Evolutionary conservation across 78 protist genomes (phyloP).

Genomic region (Polysphondylium violaceum): DNA sequence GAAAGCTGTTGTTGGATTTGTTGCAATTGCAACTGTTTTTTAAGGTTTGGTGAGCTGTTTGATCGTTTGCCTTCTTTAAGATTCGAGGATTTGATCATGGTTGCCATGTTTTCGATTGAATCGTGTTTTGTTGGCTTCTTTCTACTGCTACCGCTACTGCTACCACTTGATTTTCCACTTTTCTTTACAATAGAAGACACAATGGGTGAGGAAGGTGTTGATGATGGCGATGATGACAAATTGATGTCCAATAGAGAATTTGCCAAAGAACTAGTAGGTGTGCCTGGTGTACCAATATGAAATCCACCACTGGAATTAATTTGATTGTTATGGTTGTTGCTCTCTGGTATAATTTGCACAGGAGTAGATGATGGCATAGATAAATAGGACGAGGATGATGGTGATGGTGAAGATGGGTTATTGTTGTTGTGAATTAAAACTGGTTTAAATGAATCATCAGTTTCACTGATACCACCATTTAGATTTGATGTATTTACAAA

Average conservation of each 20-base stretch:
- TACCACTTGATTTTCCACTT: neutral
- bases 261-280: neutral
- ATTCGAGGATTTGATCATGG: neutral
- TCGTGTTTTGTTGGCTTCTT: slow-evolving; percentile 34
- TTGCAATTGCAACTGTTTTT: slow-evolving; percentile 29
- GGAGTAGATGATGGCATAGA: slow-evolving; percentile 2
- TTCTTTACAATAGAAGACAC: too few species aligned
- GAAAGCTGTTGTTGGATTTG: slow-evolving; percentile 4
- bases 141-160: neutral
- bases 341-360: neutral
- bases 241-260: neutral
- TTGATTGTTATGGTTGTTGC: neutral
- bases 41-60: slow-evolving; percentile 24
- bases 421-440: neutral
- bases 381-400: neutral
- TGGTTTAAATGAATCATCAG: too few species aligned
- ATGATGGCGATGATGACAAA: slow-evolving; percentile 8
- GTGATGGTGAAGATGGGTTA: neutral
- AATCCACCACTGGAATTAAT: neutral
- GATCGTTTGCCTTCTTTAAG: slow-evolving; percentile 25
- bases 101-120: neutral
- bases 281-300: slow-evolving; percentile 17
- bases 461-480: too few species aligned
- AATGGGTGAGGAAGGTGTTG: slow-evolving; percentile 33
- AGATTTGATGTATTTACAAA: too few species aligned